Percentiles rank a stretch among this genome's conserved stretches.
Evolutionary conservation across 2,329 filamentous ascomycete genomes (phyloP).

Genomic region (Shiraia sp.): DNA sequence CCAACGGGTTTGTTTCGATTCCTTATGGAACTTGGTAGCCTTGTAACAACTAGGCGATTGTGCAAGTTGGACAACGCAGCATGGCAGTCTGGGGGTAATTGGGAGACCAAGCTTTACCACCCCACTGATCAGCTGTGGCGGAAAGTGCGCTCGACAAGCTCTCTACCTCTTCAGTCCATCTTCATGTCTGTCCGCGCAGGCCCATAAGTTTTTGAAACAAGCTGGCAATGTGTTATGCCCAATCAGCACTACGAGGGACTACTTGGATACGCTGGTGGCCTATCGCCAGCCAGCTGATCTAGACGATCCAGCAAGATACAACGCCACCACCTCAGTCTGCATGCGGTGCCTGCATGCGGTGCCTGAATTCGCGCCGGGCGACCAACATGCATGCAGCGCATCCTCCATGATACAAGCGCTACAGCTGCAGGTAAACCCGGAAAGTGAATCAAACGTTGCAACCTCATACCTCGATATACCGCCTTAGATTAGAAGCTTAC

Average conservation of each 20-base stretch:
- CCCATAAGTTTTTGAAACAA: slow-evolving; percentile 15
- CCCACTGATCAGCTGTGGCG: slow-evolving; percentile 13
- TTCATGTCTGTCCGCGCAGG: slow-evolving; percentile 5
- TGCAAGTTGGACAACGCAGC: too few species aligned
- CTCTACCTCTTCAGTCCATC: slow-evolving; percentile 8
- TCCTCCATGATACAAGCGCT: slow-evolving; percentile 8
- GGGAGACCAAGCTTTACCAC: slow-evolving; percentile 11
- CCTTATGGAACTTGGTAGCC: too few species aligned
- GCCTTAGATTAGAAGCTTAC: slow-evolving; percentile 2
- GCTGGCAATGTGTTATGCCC: slow-evolving; percentile 7
- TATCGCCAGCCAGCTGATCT: slow-evolving; percentile 9
- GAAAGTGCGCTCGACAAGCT: slow-evolving; percentile 1
- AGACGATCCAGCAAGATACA: slow-evolving; percentile 12
- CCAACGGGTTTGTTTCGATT: too few species aligned
- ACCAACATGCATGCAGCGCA: slow-evolving; percentile 22
- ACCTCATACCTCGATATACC: not conserved
- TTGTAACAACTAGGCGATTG: too few species aligned
- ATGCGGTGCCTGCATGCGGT: slow-evolving; percentile 8
- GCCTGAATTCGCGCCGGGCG: slow-evolving; percentile 10
- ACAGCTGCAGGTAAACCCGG: slow-evolving; percentile 11
- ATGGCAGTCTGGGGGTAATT: too few species aligned
- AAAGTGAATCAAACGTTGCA: not conserved
- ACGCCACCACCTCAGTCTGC: slow-evolving; percentile 11
- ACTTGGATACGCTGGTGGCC: slow-evolving; percentile 9
- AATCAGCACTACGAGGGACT: slow-evolving; percentile 10